Evolutionary conservation across 2,329 filamentous ascomycete species (phyloP), one percentile per base, ranked within the genome.

Genomic region (Calonectria pauciramosa): DNA sequence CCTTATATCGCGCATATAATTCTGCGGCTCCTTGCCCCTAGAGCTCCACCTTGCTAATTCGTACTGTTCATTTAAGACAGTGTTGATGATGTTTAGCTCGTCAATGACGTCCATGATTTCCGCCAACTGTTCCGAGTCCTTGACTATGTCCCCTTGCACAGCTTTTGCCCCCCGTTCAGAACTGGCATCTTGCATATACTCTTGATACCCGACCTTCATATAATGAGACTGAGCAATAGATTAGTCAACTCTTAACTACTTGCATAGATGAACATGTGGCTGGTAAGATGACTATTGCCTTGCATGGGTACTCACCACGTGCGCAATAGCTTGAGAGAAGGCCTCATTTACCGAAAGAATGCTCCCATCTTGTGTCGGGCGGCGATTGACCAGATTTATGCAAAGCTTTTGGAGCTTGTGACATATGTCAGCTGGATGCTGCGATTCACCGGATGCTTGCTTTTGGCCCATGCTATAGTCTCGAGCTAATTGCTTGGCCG

Each of bases 21-120:
- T 18, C n/a, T 10, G 34, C 4, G 34, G 34, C 3, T 63, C 56
- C n/a, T 28, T 41, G n/a, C 56, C 56, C 5, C 56, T 28, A 2
- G 26, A 26, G 11, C 56, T 60, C 56, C 56, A 63, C 26, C 28
- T 60, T 13, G 34, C 56, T 7, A 60, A 18, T 18, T 60, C 56
- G 11, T 63, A 28, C 14, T 63, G 56, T 16, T 63, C 56, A 4
- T 26, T 11, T 18, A 63, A 20, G 34, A 63, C 56, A 10, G 56
- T 41, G n/a, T 63, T 63, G 56, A 63, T 63, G 2, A 63, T 63
- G 34, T 44, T 63, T 18, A 63, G 41, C 4, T 63, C 56, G 11
- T 63, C 56, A 63, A 63, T 63, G 34, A 63, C 34, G 11, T 63
- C 56, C 34, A 63, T 63, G 34, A 63, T 63, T 18, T 63, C n/a